phyloP scores from a whole-genome alignment of 208 protist genomes.

The Jaenimonas drosophilae region DNA sequence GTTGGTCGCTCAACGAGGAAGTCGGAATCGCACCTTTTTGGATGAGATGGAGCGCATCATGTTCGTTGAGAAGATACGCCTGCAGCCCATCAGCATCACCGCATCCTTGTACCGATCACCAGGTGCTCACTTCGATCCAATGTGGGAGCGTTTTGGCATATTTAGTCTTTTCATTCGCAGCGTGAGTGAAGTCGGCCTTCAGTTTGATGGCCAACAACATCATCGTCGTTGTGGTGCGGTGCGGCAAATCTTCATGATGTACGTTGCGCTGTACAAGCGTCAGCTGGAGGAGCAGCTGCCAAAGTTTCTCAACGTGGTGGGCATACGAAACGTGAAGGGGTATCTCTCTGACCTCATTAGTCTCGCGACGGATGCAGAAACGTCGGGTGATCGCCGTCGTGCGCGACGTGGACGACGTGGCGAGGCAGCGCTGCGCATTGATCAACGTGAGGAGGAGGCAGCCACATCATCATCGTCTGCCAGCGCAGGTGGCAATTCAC shows the following conservation, averaged over 20 bases:
- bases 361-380: neutral
- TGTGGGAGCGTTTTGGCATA: slow-evolving; percentile 48
- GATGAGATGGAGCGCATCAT: too few relatives aligned
- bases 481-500: too few relatives aligned
- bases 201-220: slow-evolving; percentile 56
- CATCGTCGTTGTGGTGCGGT: slow-evolving; percentile 40
- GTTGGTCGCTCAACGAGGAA: too few relatives aligned
- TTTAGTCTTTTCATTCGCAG: slow-evolving; percentile 60
- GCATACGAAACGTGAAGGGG: slow-evolving; percentile 1
- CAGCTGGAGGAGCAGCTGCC: slow-evolving; percentile 49
- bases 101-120: slow-evolving; percentile 70
- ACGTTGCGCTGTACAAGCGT: slow-evolving; percentile 53
- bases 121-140: slow-evolving; percentile 52
- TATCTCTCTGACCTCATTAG: neutral
- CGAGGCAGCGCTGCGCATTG: too few relatives aligned
- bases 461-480: too few relatives aligned
- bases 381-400: too few relatives aligned
- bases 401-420: too few relatives aligned
- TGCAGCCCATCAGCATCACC: slow-evolving; percentile 54
- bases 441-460: too few relatives aligned
- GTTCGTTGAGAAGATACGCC: slow-evolving; percentile 36
- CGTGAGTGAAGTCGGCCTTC: slow-evolving; percentile 50
- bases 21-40: slow-evolving; percentile 17
- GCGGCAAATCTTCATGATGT: slow-evolving; percentile 51
- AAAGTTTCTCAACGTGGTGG: slow-evolving; percentile 61